Conservation (phyloP, 371 early-diverging fungal genomes). For the Zopfochytrium polystomum region DNA sequence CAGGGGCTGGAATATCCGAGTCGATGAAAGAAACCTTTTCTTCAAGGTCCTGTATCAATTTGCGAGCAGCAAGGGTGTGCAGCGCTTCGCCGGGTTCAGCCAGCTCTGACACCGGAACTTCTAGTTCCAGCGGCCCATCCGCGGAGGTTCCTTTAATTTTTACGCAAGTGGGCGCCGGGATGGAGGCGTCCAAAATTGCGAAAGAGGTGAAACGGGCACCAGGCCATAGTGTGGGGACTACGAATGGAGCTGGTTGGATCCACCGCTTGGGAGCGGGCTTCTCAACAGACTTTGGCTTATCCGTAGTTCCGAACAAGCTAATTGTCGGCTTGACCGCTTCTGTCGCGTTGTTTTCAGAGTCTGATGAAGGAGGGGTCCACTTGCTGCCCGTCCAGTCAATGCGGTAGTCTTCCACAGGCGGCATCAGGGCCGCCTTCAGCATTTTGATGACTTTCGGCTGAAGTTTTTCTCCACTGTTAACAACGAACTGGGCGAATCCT, state of each 20-base stretch:
- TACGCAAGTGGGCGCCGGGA: constrained; percentile 24
- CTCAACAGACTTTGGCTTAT: not conserved
- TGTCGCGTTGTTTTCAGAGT: not conserved
- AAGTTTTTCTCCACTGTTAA: constrained; percentile 40
- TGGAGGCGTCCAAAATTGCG: constrained; percentile 31
- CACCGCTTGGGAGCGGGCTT: constrained; percentile 4
- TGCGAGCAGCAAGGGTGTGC: constrained; percentile 49
- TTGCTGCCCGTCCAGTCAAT: constrained; percentile 31
- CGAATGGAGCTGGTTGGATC: constrained; percentile 38
- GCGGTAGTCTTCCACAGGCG: constrained; percentile 44
- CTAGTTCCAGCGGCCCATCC: constrained; percentile 48
- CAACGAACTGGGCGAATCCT: constrained; percentile 48
- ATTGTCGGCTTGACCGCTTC: constrained; percentile 19
- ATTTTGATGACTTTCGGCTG: constrained; percentile 48
- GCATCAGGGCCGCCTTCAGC: constrained; percentile 47
- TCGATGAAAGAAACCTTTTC: constrained; percentile 36
- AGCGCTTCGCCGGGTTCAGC: constrained; percentile 17
- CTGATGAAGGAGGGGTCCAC: not conserved
- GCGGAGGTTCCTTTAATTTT: constrained; percentile 34
- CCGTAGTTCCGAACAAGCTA: constrained; percentile 14
- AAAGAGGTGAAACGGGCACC: constrained; percentile 39
- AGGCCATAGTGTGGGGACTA: constrained; percentile 42
- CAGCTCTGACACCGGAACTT: constrained; percentile 29
- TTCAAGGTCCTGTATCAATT: constrained; percentile 46
- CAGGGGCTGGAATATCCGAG: constrained; percentile 10